These are phyloP conservation scores for Diplodia sapinea DNA, from an alignment of 2,329 filamentous ascomycete species.

Conservation along the genomic window DNA sequence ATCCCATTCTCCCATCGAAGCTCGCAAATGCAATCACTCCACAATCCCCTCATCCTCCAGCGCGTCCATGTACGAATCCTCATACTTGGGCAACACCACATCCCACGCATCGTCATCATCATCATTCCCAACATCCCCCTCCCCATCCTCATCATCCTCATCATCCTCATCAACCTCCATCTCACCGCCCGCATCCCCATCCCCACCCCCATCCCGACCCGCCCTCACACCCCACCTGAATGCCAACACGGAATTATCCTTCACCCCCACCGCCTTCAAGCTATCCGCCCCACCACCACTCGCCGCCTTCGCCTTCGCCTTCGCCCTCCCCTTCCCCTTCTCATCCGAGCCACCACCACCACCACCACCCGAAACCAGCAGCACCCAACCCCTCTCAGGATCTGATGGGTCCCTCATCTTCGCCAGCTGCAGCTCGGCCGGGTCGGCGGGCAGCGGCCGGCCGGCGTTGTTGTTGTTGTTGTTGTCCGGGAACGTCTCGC, in stretches of 20 bases:
- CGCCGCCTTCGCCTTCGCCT: not conserved
- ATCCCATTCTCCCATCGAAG: no score
- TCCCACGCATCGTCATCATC: constrained; percentile 38
- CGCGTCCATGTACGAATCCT: constrained; percentile 43
- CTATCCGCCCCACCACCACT: constrained; percentile 36
- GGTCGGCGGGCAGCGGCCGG: constrained; percentile 47
- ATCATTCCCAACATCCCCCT: constrained; percentile 43
- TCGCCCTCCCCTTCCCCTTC: constrained; percentile 37
- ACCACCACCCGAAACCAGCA: constrained; percentile 39
- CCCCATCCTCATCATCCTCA: not conserved
- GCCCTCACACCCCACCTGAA: constrained; percentile 42
- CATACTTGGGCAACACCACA: constrained; percentile 45
- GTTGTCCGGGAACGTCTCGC: constrained; percentile 46
- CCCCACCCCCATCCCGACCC: constrained; percentile 1
- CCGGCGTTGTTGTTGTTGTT: constrained; percentile 38
- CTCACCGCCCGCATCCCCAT: constrained; percentile 33
- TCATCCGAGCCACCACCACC: constrained; percentile 31
- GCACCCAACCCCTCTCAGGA: constrained; percentile 48
- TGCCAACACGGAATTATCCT: constrained; percentile 45
- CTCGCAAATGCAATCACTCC: constrained; percentile 6
- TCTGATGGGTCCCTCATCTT: constrained; percentile 50
- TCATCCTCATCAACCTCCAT: constrained; percentile 2
- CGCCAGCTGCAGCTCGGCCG: constrained; percentile 51
- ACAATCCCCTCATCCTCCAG: constrained; percentile 35
- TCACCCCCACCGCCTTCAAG: constrained; percentile 46